Evolutionary conservation across 306 rosid genomes (phyloP), one percentile per base, ranked within the genome.

Genomic region (Phaseolus lunatus): DNA sequence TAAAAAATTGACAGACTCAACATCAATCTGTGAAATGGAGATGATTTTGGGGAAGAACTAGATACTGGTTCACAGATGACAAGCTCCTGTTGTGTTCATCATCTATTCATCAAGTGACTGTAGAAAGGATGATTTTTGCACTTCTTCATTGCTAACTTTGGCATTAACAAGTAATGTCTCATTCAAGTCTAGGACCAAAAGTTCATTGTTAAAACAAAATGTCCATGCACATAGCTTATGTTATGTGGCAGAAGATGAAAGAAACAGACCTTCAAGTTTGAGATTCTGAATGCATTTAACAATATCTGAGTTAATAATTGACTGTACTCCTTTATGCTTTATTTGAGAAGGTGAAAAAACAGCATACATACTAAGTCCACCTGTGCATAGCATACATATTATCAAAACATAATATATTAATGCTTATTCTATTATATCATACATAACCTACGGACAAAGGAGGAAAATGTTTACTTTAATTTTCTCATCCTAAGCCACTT

Each of bases 361-460:
- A 22, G 85, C 24, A 62, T 57, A 45, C 81, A 19, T 49, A 8
- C 48, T 31, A 61, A 78, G 47, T 70, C 82, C 88, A 86, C 82
- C 35, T 31, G 35, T 31, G 6, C 35, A 31, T 31, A 5, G 35
- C 35, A 70, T 63, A 56, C 39, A 69, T 61, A 66, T 5, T 56
- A 52, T 84, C 65, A 52, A 33, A 56, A 26, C 64, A 81, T 44
- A 18, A 70, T 49, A 50, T 37, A 13, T 43, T 29, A 24, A 49
- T 49, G 45, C 12, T 72, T 52, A 9, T 78, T 57, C 15, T 66
- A 11, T 43, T 19, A 56, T 53, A 64, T 54, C 69, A 19, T 24
- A 49, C 24, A 35, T 31, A 3, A 22, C 14, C 2, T 8, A 44
- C 20, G 57, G 43, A 19, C 16, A 31, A 80, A 73, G 37, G 9